Base-by-base conservation (phyloP, 805 yeast genomes). In the Ogataea neopini region DNA sequence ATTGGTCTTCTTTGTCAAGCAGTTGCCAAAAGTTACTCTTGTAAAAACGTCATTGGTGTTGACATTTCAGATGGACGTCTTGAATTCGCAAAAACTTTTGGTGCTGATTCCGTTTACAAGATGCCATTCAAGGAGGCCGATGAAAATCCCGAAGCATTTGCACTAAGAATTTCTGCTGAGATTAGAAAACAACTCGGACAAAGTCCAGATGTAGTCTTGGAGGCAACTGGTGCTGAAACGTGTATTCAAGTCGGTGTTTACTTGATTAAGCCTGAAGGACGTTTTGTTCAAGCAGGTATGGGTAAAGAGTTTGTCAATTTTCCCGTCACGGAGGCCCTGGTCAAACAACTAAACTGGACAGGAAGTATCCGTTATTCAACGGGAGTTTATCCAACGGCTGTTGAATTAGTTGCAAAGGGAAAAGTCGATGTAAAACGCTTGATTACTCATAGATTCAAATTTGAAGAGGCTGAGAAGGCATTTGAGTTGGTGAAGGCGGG, bases 251-350 rank as follows among this genome's bases (percentile, higher is more conserved):
- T 81, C 50, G 94, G 88, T 42, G 75, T 88, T 34, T 71, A 76
- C 43, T 73, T 80, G 26, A 70, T 86, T 49, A 75, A 70, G 42
- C 73, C 80, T 19, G 89, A 88, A 47, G 96, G 96, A 25, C 72
- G 81, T 37, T 82, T 75, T 58, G 89, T 87, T 20, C 96, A 88
- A 68, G 92, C 87, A 23, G 96, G 96, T 35, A 86, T 86, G 81
- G 92, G 95, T 19, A 79, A 76, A 39, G 84, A 81, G 40, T 73
- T 76, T 44, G 75, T 87, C 47, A 49, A 51, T 19, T 83, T 89
- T 76, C 96, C 96, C 48, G 79, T 89, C 58, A 79, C 86, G 7
- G 81, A 76, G 51, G 69, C 88, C 45, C 77, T 83, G 35, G 77
- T 77, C 51, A 85, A 81, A 59, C 96, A 89, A 65, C 64, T 86